These are phyloP conservation scores for Lachnellula cervina DNA, from an alignment of 2,329 filamentous ascomycete species.

Conservation along the genomic window DNA sequence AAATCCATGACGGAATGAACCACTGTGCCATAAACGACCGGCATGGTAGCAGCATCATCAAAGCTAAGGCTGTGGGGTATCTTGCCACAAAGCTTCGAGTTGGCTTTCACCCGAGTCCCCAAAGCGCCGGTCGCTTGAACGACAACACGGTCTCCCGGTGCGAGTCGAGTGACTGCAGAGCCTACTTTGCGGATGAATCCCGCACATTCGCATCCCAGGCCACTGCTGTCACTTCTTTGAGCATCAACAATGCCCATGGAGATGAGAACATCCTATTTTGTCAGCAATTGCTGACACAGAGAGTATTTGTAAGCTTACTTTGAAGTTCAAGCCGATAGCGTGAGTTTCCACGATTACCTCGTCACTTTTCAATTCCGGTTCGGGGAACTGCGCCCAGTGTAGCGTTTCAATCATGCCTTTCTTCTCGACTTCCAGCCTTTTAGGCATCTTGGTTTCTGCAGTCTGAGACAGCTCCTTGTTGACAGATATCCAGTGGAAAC, in stretches of 20 bases:
- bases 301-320: not conserved
- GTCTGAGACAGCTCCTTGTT: conserved; percentile 6
- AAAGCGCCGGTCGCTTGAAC: not conserved
- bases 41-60: conserved; percentile 16
- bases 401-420: conserved; percentile 14
- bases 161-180: conserved; percentile 14
- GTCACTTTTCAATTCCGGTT: not conserved
- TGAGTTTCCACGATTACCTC: conserved; percentile 10
- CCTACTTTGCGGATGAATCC: conserved; percentile 26
- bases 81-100: conserved; percentile 18
- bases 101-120: not conserved
- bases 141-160: conserved; percentile 25
- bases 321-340: conserved; percentile 16
- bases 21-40: conserved; percentile 14
- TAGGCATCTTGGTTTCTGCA: not conserved
- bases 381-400: conserved; percentile 8
- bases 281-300: not conserved
- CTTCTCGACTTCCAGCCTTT: conserved; percentile 12
- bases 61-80: conserved; percentile 14
- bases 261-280: conserved; percentile 20
- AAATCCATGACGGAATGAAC: conserved; percentile 14
- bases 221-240: conserved; percentile 5
- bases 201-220: conserved; percentile 21
- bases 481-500: conserved; percentile 22
- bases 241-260: conserved; percentile 17